Evolutionary conservation across 441 rosid species (phyloP), one percentile per base, ranked within the genome.

Genomic region (Euphorbia schlechtendalii): DNA sequence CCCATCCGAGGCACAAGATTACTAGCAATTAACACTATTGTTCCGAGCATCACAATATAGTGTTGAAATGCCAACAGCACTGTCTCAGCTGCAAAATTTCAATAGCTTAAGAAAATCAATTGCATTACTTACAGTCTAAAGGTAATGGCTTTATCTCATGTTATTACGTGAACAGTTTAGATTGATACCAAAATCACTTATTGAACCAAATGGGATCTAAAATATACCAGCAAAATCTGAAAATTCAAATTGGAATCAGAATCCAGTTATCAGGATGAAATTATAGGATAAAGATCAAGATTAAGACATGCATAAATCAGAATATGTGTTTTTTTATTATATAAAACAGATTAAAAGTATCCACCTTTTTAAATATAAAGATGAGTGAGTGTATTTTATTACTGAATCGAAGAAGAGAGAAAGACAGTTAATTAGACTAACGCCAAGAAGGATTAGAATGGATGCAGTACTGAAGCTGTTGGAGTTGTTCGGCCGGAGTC

Each of bases 381-480:
- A 58, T 24, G 30, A 28, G n/a, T n/a, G n/a, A n/a, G n/a, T n/a
- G n/a, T n/a, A n/a, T n/a, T n/a, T n/a, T n/a, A n/a, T n/a, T n/a
- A n/a, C n/a, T n/a, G n/a, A n/a, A n/a, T n/a, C n/a, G n/a, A n/a
- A n/a, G 10, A n/a, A 61, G 40, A 54, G 10, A 20, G 25, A 20
- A 22, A 56, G 21, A 45, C 4, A 59, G 59, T 55, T 36, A 43
- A 69, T 69, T 63, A 65, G 70, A 87, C 94, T 81, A 63, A 91
- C 98, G 77, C 98, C 98, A 91, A 21, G 88, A 63, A 65, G 98
- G 98, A 63, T 91, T 91, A 64, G 98, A 89, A 74, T 89, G 87
- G 92, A 91, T 91, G 92, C 96, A 91, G 71, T 76, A 91, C 70
- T 87, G 82, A 61, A 91, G 92, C 66, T 85, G 95, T 62, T 73